These are phyloP conservation scores for Vaccinium myrtillus DNA, from an alignment of 148 eudicot genomes.

Conservation along the genomic window DNA sequence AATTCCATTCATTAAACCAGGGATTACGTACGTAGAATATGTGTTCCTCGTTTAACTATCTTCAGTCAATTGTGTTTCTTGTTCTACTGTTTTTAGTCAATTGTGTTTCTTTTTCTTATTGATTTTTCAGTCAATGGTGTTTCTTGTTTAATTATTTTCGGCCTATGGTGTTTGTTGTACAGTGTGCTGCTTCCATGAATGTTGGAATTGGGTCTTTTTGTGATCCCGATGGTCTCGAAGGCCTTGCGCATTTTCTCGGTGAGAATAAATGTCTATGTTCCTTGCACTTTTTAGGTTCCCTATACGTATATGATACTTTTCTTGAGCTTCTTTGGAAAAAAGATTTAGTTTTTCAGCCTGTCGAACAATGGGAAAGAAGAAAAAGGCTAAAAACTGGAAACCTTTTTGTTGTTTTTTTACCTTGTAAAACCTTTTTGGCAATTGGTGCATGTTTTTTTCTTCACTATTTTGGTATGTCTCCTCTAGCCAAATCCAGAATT, in stretches of 20 bases:
- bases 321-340: not conserved
- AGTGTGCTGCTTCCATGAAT: constrained; percentile 93
- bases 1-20: not conserved
- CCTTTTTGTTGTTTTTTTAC: not conserved
- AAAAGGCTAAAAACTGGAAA: not conserved
- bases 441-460: not conserved
- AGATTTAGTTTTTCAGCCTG: not conserved
- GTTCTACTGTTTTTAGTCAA: not conserved
- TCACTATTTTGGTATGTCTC: not conserved
- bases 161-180: not conserved
- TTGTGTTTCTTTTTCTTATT: not conserved
- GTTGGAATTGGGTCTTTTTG: constrained; percentile 77
- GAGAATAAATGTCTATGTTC: not conserved
- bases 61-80: not conserved
- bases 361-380: not conserved
- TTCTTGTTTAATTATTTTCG: not conserved
- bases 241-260: constrained; percentile 98
- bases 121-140: not conserved
- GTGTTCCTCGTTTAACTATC: not conserved
- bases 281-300: not conserved
- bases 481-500: not conserved
- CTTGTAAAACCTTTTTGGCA: not conserved
- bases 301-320: not conserved
- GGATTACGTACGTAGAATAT: not conserved
- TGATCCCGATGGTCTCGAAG: constrained; percentile 90